phyloP scores from a whole-genome alignment of 306 rosid genomes.

The Luffa aegyptiaca region DNA sequence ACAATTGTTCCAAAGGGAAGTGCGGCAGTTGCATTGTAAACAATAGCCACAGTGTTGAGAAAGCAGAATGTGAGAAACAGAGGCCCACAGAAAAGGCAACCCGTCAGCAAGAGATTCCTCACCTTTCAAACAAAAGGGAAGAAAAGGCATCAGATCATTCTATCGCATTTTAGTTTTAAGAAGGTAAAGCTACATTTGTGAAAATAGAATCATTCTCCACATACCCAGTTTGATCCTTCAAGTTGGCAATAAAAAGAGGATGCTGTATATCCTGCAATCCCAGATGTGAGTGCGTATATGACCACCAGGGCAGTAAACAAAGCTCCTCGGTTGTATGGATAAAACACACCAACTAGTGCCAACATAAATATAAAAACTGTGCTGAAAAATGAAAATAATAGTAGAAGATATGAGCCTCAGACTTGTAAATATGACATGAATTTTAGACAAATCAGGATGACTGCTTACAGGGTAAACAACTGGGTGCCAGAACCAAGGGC shows the following conservation, averaged over 20 bases:
- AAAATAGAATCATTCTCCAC: conserved; percentile 6
- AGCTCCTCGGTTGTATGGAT: conserved; percentile 96
- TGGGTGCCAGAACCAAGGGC: conserved; percentile 96
- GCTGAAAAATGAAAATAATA: conserved; percentile 39
- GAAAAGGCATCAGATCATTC: conserved; percentile 5
- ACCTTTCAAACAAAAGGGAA: conserved; percentile 43
- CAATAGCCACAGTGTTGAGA: conserved; percentile 95
- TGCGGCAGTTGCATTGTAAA: conserved; percentile 89
- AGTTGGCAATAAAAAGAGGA: conserved; percentile 89
- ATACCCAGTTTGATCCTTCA: conserved; percentile 90
- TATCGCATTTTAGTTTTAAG: neutral
- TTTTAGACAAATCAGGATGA: neutral
- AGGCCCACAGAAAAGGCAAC: conserved; percentile 96
- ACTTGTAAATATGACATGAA: neutral
- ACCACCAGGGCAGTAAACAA: conserved; percentile 89
- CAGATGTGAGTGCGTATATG: conserved; percentile 92
- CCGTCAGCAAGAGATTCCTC: conserved; percentile 81
- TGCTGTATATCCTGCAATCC: conserved; percentile 89
- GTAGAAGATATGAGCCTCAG: conserved; percentile 9
- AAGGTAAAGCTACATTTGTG: neutral
- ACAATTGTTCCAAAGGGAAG: conserved; percentile 93
- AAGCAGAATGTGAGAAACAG: conserved; percentile 88
- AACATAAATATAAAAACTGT: conserved; percentile 87
- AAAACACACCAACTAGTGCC: conserved; percentile 88
- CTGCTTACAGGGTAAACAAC: conserved; percentile 79